A percentile compares a stretch with the other conserved stretches of the same genome.
phyloP scores from a whole-genome alignment of 805 yeast genomes.

The Teunomyces tritomae region DNA sequence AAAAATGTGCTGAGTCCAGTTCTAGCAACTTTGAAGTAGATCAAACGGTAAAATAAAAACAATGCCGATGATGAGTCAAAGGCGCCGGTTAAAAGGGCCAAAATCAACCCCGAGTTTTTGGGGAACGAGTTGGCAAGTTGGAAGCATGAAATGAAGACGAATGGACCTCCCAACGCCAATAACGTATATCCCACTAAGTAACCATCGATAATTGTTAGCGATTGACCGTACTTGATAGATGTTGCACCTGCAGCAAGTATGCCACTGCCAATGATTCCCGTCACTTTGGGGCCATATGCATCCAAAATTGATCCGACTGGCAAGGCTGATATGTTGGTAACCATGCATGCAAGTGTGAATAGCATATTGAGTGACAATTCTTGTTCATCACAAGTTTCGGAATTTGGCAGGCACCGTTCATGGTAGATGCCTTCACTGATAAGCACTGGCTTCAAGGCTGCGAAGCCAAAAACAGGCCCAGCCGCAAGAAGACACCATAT shows the following conservation, averaged over 20 bases:
- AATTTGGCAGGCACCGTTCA: conserved; percentile 30
- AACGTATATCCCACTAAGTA: conserved; percentile 71
- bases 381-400: conserved; percentile 59
- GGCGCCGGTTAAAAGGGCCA: conserved; percentile 63
- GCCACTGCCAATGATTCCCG: conserved; percentile 71
- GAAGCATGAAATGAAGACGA: conserved; percentile 85
- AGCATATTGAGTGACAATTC: conserved; percentile 78
- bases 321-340: conserved; percentile 79
- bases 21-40: conserved; percentile 46
- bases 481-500: conserved; percentile 55
- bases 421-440: conserved; percentile 49
- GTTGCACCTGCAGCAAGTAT: conserved; percentile 58
- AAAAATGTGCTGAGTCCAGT: conserved; percentile 61
- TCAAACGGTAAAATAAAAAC: conserved; percentile 68
- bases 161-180: conserved; percentile 90
- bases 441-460: conserved; percentile 54
- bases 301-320: conserved; percentile 82
- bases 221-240: conserved; percentile 39
- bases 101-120: conserved; percentile 27
- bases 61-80: conserved; percentile 92
- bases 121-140: conserved; percentile 69
- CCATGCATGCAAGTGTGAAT: conserved; percentile 84
- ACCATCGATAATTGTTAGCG: conserved; percentile 47
- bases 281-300: conserved; percentile 71
- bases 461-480: conserved; percentile 60